A percentile compares a stretch with the other conserved stretches of the same genome.
Conservation (phyloP, 2,329 filamentous ascomycete species). For the Apiospora rasikravindrae region DNA sequence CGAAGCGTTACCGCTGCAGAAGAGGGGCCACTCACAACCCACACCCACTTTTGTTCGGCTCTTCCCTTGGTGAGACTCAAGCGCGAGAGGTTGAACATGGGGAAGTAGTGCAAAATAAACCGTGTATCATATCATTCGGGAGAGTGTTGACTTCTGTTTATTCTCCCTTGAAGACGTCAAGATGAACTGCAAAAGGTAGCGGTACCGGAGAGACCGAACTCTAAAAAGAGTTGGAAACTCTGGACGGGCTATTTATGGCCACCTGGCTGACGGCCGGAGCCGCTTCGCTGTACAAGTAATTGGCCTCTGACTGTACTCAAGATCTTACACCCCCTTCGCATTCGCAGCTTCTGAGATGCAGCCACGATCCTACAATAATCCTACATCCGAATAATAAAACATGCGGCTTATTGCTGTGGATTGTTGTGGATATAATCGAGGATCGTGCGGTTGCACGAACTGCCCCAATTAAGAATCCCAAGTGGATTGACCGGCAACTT, state of each 20-base stretch:
- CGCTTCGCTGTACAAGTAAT: background rate
- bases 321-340: background rate
- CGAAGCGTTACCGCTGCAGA: background rate
- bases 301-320: background rate
- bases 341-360: background rate
- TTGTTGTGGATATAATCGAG: too few relatives aligned
- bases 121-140: background rate
- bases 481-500: too few relatives aligned
- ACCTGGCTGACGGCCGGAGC: constrained; percentile 1
- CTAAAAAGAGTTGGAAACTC: background rate
- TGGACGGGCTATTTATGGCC: background rate
- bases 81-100: background rate
- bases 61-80: background rate
- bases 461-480: too few relatives aligned
- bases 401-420: too few relatives aligned
- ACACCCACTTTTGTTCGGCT: background rate
- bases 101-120: background rate
- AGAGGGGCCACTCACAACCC: background rate
- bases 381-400: too few relatives aligned
- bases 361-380: too few relatives aligned
- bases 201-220: background rate
- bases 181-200: background rate
- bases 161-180: background rate
- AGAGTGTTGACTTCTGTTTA: too few relatives aligned
- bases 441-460: too few relatives aligned